Percentiles rank a stretch among this genome's conserved stretches.
phyloP scores from a whole-genome alignment of 345 rosid species.

The Abelmoschus esculentus region DNA sequence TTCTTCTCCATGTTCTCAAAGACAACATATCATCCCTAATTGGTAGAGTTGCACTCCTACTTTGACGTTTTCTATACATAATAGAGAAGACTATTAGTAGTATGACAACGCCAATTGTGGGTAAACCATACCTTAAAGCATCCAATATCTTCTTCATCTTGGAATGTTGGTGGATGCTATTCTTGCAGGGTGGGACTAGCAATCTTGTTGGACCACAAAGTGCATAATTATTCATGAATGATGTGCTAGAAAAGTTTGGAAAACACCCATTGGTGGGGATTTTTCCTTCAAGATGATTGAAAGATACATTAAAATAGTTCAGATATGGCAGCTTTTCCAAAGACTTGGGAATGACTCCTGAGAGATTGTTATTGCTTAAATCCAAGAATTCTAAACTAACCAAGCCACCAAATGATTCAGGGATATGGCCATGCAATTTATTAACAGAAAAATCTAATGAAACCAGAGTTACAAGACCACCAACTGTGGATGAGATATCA shows the following conservation, averaged over 20 bases:
- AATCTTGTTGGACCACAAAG: neutral
- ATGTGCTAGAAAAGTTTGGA: neutral
- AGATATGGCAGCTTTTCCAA: too few relatives aligned
- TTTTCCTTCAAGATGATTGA: neutral
- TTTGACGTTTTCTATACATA: neutral
- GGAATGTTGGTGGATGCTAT: neutral
- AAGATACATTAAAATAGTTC: too few relatives aligned
- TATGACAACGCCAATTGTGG: neutral
- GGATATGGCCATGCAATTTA: too few relatives aligned
- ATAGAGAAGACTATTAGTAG: neutral
- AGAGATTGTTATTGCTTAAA: too few relatives aligned
- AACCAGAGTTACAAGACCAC: too few relatives aligned
- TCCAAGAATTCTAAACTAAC: too few relatives aligned
- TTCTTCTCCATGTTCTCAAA: neutral
- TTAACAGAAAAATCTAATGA: too few relatives aligned
- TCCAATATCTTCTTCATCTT: too few relatives aligned
- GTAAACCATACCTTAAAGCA: neutral
- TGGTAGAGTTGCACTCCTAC: neutral
- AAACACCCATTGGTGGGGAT: neutral
- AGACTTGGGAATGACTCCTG: too few relatives aligned
- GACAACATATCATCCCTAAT: neutral
- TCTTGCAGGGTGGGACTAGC: neutral
- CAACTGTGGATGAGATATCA: too few relatives aligned
- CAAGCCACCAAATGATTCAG: too few relatives aligned
- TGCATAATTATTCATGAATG: neutral